A percentile compares a stretch with the other conserved stretches of the same genome.
phyloP scores from a whole-genome alignment of 257 asterid species.

The Ajuga chamaepitys region DNA sequence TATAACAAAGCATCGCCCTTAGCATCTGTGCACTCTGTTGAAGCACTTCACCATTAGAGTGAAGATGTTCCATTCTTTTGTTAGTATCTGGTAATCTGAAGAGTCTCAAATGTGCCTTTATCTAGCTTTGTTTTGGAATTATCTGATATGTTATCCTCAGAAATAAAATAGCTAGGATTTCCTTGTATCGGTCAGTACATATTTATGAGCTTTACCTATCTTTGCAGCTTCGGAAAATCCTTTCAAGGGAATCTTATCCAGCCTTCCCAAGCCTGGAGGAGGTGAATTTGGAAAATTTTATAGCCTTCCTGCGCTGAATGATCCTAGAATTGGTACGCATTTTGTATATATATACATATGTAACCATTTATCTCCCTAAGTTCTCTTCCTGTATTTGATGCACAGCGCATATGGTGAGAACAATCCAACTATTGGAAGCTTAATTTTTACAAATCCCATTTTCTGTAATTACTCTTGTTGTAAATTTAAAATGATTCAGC shows the following conservation, averaged over 20 bases:
- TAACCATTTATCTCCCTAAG: not conserved
- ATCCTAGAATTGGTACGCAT: conserved; percentile 77
- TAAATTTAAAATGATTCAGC: not conserved
- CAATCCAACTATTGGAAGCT: too few species aligned
- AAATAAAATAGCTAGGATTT: not conserved
- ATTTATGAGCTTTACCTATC: not conserved
- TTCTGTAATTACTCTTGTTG: not conserved
- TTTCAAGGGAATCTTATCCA: conserved; percentile 51
- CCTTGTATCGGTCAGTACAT: not conserved
- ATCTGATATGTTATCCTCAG: not conserved
- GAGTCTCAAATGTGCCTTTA: not conserved
- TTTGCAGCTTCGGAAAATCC: conserved; percentile 72
- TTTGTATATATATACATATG: not conserved
- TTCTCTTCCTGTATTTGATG: not conserved
- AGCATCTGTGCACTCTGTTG: not conserved
- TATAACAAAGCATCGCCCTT: too few species aligned
- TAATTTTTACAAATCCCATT: too few species aligned
- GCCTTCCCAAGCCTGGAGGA: conserved; percentile 84
- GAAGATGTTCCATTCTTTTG: not conserved
- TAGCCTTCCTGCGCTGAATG: conserved; percentile 81
- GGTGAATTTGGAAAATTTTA: conserved; percentile 89
- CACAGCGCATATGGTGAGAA: not conserved
- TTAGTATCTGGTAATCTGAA: not conserved
- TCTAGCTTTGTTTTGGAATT: not conserved
- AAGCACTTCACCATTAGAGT: not conserved